Percentiles rank a stretch among this genome's conserved stretches.
Conservation (phyloP, 176 grass and related monocot genomes). For the Aegilops bicornis region DNA sequence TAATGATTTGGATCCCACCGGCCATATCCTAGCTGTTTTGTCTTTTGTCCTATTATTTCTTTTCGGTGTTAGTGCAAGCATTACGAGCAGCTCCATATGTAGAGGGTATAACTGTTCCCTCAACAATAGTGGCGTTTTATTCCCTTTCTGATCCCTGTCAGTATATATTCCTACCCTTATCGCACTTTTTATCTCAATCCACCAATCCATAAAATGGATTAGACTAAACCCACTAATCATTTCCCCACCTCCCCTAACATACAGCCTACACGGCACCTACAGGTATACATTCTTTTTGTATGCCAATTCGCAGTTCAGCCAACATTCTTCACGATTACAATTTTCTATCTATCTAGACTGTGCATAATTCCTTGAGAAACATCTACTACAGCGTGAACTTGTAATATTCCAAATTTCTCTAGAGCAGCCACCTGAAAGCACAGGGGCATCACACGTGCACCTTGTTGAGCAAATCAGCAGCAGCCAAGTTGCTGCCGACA, state of each 20-base stretch:
- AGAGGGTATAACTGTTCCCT: neutral
- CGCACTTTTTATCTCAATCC: neutral
- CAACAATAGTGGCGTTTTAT: neutral
- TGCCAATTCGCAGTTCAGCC: neutral
- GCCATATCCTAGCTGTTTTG: conserved; percentile 6
- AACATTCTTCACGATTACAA: neutral
- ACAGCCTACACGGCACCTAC: neutral
- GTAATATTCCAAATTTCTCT: neutral
- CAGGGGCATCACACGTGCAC: neutral
- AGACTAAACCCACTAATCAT: neutral
- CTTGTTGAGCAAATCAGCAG: neutral
- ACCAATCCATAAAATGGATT: neutral
- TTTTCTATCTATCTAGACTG: neutral
- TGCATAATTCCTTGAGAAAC: neutral
- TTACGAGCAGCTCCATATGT: neutral
- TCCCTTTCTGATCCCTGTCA: neutral
- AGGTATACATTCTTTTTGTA: conserved; percentile 16
- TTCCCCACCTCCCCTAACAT: neutral
- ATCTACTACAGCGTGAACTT: neutral
- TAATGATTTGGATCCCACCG: neutral
- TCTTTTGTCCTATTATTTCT: neutral
- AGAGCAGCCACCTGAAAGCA: neutral
- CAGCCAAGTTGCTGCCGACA: neutral
- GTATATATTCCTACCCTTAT: neutral
- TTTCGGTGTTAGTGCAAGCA: neutral